Conservation (phyloP, 441 rosid species). For the Mallotus japonicus region DNA sequence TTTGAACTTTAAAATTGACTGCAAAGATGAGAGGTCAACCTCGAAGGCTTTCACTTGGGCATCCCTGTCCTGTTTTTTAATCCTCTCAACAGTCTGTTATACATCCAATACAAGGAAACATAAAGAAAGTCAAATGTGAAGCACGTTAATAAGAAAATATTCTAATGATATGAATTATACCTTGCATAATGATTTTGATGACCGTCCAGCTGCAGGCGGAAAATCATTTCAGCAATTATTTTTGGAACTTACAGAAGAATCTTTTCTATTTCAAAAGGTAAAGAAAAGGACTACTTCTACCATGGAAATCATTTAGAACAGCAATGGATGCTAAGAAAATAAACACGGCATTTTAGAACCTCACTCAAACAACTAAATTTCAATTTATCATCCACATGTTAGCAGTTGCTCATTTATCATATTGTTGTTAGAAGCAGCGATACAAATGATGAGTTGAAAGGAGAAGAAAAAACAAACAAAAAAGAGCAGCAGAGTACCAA, state of each 20-base stretch:
- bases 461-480: neutral
- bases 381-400: no score
- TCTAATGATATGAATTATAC: slow-evolving; percentile 32
- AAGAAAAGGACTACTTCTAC: no score
- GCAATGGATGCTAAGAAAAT: neutral
- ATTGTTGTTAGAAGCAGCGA: neutral
- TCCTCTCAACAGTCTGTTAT: slow-evolving; percentile 55
- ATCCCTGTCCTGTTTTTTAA: slow-evolving; percentile 42
- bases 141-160: neutral
- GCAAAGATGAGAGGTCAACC: slow-evolving; percentile 75
- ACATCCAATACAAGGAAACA: slow-evolving; percentile 15
- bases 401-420: no score
- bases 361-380: neutral
- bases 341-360: neutral
- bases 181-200: slow-evolving; percentile 51
- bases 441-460: neutral
- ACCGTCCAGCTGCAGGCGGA: slow-evolving; percentile 68
- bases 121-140: slow-evolving; percentile 1
- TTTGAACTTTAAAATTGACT: slow-evolving; percentile 59
- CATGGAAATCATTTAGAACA: neutral
- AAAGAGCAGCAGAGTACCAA: slow-evolving; percentile 42
- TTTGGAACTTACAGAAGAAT: neutral
- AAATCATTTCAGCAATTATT: slow-evolving; percentile 25
- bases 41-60: slow-evolving; percentile 64
- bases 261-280: neutral